Percentiles rank a stretch among this genome's conserved stretches.
phyloP scores from a whole-genome alignment of 202 grass and related monocot species.

The Panicum hallii region DNA sequence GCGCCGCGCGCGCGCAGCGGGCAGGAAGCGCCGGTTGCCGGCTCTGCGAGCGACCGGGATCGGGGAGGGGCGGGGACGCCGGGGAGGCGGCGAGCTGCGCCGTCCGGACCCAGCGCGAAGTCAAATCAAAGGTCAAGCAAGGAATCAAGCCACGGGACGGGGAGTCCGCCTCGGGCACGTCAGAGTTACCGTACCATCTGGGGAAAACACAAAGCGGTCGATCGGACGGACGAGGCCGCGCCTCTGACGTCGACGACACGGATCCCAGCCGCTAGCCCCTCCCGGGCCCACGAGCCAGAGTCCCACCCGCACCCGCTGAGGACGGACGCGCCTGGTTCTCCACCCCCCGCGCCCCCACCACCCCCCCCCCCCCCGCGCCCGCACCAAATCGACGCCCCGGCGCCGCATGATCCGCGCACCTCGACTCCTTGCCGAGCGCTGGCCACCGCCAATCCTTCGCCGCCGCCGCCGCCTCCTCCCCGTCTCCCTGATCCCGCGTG shows the following conservation, averaged over 20 bases:
- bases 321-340: background rate
- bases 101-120: too few relatives aligned
- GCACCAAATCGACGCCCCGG: conserved; percentile 41
- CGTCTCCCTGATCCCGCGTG: background rate
- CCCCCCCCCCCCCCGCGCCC: background rate
- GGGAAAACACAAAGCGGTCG: background rate
- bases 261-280: background rate
- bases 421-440: conserved; percentile 12
- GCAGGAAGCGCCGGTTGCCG: too few relatives aligned
- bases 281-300: background rate
- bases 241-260: background rate
- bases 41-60: too few relatives aligned
- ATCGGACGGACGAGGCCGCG: background rate
- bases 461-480: background rate
- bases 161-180: background rate
- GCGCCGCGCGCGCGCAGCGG: too few relatives aligned
- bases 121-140: background rate
- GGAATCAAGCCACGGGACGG: background rate
- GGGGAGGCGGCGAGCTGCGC: too few relatives aligned
- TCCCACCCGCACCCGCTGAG: background rate
- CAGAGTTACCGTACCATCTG: background rate
- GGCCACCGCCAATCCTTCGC: conserved; percentile 35
- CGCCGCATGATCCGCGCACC: conserved; percentile 48
- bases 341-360: background rate
- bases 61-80: too few relatives aligned